These are phyloP conservation scores for Tulasnella sp. DNA, from an alignment of 768 basidiomycete species.

Conservation along the genomic window DNA sequence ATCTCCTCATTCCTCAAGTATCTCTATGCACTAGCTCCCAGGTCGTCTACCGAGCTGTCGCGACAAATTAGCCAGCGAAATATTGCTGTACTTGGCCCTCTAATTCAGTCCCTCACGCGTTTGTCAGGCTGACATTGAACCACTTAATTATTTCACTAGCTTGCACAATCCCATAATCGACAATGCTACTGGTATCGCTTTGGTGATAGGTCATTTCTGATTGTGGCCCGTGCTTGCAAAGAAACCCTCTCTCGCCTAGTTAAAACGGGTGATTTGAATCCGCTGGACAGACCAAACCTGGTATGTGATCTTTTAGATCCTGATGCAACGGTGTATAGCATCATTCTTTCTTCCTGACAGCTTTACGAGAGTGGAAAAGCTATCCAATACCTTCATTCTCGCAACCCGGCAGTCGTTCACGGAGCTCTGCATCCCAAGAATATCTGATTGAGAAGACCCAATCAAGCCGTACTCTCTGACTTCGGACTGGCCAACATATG, in stretches of 20 bases:
- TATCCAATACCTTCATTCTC: slow-evolving; percentile 15
- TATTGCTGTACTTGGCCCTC: neutral
- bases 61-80: neutral
- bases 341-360: too few species aligned
- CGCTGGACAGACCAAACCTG: neutral
- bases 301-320: too few species aligned
- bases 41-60: neutral
- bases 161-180: neutral
- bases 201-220: neutral
- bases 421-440: neutral
- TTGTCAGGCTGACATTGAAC: neutral
- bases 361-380: neutral
- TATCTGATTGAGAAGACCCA: neutral
- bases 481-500: neutral
- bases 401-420: neutral
- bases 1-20: neutral
- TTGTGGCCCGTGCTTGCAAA: neutral
- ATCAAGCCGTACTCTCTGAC: neutral
- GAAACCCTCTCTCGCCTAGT: neutral
- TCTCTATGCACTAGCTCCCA: neutral
- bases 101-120: neutral
- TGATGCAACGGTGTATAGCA: too few species aligned
- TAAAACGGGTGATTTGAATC: neutral
- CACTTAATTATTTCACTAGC: neutral
- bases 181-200: neutral